These are phyloP conservation scores for Penicillium sp. DNA, from an alignment of 2,329 filamentous ascomycete species.

Conservation along the genomic window DNA sequence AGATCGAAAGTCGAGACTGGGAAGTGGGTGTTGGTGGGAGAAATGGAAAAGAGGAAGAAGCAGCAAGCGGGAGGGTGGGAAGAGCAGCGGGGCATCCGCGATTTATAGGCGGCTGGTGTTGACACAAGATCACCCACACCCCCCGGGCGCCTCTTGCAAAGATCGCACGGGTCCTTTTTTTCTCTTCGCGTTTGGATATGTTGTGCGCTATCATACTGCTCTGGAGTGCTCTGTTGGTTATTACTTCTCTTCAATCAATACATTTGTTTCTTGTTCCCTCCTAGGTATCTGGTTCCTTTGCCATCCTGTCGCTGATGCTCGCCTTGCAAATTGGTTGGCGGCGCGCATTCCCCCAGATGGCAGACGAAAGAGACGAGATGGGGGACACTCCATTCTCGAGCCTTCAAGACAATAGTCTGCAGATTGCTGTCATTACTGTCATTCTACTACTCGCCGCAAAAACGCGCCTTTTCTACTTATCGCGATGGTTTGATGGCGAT, in stretches of 20 bases:
- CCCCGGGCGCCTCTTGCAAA: slow-evolving; percentile 12
- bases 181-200: slow-evolving; percentile 4
- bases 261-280: slow-evolving; percentile 7
- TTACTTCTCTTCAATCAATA: slow-evolving; percentile 3
- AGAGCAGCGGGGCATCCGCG: slow-evolving; percentile 44
- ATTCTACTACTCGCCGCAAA: not conserved
- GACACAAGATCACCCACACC: slow-evolving; percentile 44
- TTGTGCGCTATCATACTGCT: not conserved
- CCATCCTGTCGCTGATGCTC: not conserved
- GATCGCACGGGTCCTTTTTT: slow-evolving; percentile 24
- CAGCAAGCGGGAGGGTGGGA: slow-evolving; percentile 40
- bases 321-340: slow-evolving; percentile 12
- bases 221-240: not conserved
- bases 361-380: slow-evolving; percentile 3
- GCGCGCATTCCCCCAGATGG: slow-evolving; percentile 23
- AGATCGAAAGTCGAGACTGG: slow-evolving; percentile 14
- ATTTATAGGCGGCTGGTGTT: slow-evolving; percentile 47
- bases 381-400: slow-evolving; percentile 10
- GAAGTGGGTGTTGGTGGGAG: slow-evolving; percentile 13
- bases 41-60: slow-evolving; percentile 26
- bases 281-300: not conserved
- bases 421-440: too few species aligned
- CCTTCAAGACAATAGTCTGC: not conserved
- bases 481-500: not conserved
- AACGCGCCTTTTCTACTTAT: not conserved